A percentile compares a stretch with the other conserved stretches of the same genome.
phyloP scores from a whole-genome alignment of 371 early-diverging fungal species.

The Pancytospora epiphaga region DNA sequence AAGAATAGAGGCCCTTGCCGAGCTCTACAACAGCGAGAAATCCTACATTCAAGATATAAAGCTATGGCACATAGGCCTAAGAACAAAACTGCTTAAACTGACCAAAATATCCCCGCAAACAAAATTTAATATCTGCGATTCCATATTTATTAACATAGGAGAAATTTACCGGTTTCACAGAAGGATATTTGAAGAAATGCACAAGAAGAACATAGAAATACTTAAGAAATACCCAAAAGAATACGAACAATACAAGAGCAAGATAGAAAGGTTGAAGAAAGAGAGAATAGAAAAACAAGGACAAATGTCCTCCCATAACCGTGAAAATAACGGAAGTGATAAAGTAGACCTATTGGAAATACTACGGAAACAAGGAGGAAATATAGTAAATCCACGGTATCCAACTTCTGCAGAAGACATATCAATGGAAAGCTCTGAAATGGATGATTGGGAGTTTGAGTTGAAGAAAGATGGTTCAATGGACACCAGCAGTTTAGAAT shows the following conservation, averaged over 20 bases:
- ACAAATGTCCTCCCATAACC: not conserved
- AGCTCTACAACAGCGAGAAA: slow-evolving; percentile 48
- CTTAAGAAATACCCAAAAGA: not conserved
- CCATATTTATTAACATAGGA: slow-evolving; percentile 44
- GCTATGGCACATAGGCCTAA: slow-evolving; percentile 42
- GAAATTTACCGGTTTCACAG: slow-evolving; percentile 7
- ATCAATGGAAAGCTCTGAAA: not conserved
- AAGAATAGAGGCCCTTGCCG: slow-evolving; percentile 47
- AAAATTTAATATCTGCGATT: slow-evolving; percentile 41
- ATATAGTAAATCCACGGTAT: no score
- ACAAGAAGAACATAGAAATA: not conserved
- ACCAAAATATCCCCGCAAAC: slow-evolving; percentile 16
- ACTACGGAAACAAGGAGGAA: not conserved
- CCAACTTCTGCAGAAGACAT: not conserved
- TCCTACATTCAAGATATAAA: slow-evolving; percentile 41
- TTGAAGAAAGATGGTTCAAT: slow-evolving; percentile 11
- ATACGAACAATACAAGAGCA: not conserved
- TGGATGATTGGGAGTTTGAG: slow-evolving; percentile 4
- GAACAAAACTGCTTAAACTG: slow-evolving; percentile 32
- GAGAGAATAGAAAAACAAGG: no score
- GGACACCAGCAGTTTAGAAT: slow-evolving; percentile 33
- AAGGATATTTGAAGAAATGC: not conserved
- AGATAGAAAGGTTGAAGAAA: not conserved
- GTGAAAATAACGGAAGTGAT: no score
- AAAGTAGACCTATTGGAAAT: no score